phyloP scores from a whole-genome alignment of 371 early-diverging fungal species.

The Apophysomyces sp. region DNA sequence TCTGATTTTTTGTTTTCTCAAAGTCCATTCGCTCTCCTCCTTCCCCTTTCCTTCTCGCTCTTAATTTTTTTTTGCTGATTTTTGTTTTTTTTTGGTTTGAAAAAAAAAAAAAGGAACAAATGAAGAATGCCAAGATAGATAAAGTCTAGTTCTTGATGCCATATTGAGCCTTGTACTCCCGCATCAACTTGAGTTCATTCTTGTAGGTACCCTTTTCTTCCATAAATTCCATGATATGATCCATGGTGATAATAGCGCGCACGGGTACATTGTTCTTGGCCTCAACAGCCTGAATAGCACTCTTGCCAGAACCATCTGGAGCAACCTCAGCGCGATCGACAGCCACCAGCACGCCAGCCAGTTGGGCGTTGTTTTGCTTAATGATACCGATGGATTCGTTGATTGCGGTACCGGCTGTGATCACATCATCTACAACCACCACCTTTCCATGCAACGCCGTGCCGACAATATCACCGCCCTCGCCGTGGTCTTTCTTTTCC shows the following conservation, averaged over 20 bases:
- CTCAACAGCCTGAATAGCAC: constrained; percentile 95
- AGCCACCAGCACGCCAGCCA: constrained; percentile 88
- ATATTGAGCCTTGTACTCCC: constrained; percentile 71
- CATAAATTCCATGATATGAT: constrained; percentile 87
- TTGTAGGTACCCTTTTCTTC: constrained; percentile 75
- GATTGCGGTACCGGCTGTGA: constrained; percentile 98
- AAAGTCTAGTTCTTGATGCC: constrained; percentile 51
- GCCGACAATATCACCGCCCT: constrained; percentile 95
- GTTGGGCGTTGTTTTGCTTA: constrained; percentile 52
- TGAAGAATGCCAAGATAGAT: background rate
- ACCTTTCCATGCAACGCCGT: constrained; percentile 73
- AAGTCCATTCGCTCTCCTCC: constrained; percentile 10
- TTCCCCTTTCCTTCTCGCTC: background rate
- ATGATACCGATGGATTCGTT: constrained; percentile 87
- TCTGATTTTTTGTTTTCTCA: constrained; percentile 62
- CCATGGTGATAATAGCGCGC: constrained; percentile 83
- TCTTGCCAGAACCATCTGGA: constrained; percentile 67
- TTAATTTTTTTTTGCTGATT: background rate
- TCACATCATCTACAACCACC: constrained; percentile 96
- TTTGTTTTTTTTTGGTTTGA: background rate
- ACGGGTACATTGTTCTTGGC: constrained; percentile 77
- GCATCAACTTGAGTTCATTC: constrained; percentile 61
- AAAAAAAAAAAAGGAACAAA: background rate
- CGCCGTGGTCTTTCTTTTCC: constrained; percentile 98
- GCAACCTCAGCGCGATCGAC: constrained; percentile 90